Conservation (phyloP, 2,329 filamentous ascomycete species). For the Hypoxylon sp. region DNA sequence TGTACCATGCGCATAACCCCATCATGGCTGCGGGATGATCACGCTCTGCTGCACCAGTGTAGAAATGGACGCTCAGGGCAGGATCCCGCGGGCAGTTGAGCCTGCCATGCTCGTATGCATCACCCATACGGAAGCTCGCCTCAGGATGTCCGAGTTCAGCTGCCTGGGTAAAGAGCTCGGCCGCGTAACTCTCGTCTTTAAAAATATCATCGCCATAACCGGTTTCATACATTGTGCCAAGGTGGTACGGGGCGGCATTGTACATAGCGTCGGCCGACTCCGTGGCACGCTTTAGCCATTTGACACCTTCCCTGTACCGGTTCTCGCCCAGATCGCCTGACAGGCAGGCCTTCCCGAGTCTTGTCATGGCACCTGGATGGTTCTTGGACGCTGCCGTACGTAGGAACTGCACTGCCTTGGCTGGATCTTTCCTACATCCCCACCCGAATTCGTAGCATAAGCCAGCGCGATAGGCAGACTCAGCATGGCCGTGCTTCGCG, state of each 20-base stretch:
- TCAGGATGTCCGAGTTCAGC: slow-evolving; percentile 91
- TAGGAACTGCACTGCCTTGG: slow-evolving; percentile 94
- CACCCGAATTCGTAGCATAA: slow-evolving; percentile 98
- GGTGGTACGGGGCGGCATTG: slow-evolving; percentile 90
- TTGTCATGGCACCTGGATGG: slow-evolving; percentile 93
- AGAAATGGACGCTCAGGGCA: slow-evolving; percentile 95
- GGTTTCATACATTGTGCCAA: slow-evolving; percentile 87
- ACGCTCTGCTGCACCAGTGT: slow-evolving; percentile 88
- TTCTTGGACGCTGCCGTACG: slow-evolving; percentile 91
- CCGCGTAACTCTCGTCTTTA: slow-evolving; percentile 88
- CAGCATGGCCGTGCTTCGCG: slow-evolving; percentile 96
- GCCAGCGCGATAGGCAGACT: slow-evolving; percentile 92
- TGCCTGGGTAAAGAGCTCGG: slow-evolving; percentile 92
- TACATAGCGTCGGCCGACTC: slow-evolving; percentile 93
- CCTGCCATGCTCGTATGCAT: slow-evolving; percentile 94
- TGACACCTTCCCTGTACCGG: slow-evolving; percentile 89
- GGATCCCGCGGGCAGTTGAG: slow-evolving; percentile 90
- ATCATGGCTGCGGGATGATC: slow-evolving; percentile 93
- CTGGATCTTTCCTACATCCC: slow-evolving; percentile 90
- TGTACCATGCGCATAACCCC: slow-evolving; percentile 98
- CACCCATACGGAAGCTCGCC: slow-evolving; percentile 89
- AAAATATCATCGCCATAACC: slow-evolving; percentile 97
- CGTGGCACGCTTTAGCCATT: slow-evolving; percentile 94
- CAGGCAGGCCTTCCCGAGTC: slow-evolving; percentile 90
- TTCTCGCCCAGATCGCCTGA: slow-evolving; percentile 89